Conservation (phyloP, 164 flowering plant genomes). For the Chimonanthus praecox region DNA sequence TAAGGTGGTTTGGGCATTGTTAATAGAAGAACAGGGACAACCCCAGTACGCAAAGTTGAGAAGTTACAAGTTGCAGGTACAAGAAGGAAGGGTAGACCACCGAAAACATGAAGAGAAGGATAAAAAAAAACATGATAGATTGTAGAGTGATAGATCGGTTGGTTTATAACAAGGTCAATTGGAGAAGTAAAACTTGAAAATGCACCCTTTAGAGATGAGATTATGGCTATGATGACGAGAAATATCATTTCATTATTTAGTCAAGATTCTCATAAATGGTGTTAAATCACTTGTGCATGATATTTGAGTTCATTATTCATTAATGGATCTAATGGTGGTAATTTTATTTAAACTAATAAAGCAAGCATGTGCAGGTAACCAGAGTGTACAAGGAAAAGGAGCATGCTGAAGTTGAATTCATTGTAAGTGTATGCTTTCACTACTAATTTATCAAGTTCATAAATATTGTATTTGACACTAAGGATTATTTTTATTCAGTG, state of each 20-base stretch:
- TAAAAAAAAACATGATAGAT: no score
- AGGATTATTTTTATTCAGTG: background rate
- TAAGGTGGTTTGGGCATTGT: no score
- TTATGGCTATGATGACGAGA: background rate
- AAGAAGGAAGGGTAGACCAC: no score
- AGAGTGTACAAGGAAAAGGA: constrained; percentile 67
- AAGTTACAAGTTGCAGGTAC: no score
- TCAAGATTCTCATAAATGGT: background rate
- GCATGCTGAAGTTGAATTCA: constrained; percentile 50
- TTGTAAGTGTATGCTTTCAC: constrained; percentile 26
- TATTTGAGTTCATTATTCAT: background rate
- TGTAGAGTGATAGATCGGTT: no score
- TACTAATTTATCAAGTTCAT: background rate
- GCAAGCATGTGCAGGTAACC: constrained; percentile 47
- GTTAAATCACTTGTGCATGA: background rate
- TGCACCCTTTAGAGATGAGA: no score
- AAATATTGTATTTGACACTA: background rate
- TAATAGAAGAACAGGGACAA: no score
- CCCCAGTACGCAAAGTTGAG: no score
- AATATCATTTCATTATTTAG: background rate
- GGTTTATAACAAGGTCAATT: no score
- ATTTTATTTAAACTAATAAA: background rate
- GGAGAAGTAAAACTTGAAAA: no score
- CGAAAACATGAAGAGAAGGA: no score
- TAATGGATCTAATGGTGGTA: background rate